Evolutionary conservation across 257 asterid genomes (phyloP), one percentile per base, ranked within the genome.

Genomic region (Scutellaria barbata): DNA sequence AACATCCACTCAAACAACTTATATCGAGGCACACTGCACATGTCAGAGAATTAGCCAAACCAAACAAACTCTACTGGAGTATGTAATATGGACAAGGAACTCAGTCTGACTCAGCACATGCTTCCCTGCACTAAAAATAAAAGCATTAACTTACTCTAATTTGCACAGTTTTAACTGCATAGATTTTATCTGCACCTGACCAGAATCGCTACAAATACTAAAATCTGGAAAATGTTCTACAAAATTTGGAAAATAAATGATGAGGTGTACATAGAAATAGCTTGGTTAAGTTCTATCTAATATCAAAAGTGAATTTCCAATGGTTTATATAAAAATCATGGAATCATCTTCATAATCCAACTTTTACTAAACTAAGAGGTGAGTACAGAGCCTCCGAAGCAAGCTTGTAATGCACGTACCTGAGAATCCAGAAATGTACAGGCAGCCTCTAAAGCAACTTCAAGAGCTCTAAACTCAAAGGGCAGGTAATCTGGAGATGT

Each of bases 391-490:
- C 2, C 20, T 55, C 20, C 17, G 43, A 61, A 43, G 46, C 68
- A 46, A 78, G 57, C 41, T 48, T 67, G 61, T 13, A 17, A 13
- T 40, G 46, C 73, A 71, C 45, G 61, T 61, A 95, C 99, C 99
- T 95, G 99, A 74, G 96, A 83, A 81, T 94, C 99, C 58, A 94
- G 84, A 80, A 86, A 91, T 2, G 99, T 89, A 77, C 99, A 92
- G 62, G 99, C 99, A 71, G 99, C 86, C 81, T 95, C 99, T 79
- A 95, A 73, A 58, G 99, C 99, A 85, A 95, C 97, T 84, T 95
- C 99, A 76, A 95, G 98, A 69, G 99, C 99, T 62, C 99, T 87
- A 76, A 92, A 95, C 84, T 95, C 99, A 80, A 95, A 95, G 2
- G 99, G 99, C 81, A 95, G 85, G 86, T 95, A 90, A 85, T 92